Conservation (phyloP, 169 alveolate genomes). For the Eimeria tenella region DNA sequence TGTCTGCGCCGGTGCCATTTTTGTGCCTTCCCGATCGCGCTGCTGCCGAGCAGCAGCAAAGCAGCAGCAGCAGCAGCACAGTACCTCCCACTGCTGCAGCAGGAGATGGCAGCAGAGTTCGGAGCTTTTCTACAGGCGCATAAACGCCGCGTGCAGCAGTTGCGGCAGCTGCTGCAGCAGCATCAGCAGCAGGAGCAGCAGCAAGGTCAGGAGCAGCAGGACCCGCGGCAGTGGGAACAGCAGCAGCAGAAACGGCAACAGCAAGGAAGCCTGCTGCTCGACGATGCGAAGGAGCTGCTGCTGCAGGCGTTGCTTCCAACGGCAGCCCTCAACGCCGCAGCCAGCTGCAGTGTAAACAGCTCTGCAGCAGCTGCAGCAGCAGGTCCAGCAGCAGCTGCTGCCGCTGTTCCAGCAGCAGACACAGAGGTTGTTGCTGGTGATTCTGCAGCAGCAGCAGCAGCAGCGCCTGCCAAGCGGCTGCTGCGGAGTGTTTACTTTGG, state of each 20-base stretch:
- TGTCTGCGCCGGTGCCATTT: slow-evolving; percentile 57
- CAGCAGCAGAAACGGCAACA: slow-evolving; percentile 28
- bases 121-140: slow-evolving; percentile 23
- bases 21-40: slow-evolving; percentile 55
- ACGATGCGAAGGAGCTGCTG: not conserved
- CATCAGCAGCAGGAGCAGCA: slow-evolving; percentile 10
- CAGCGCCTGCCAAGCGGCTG: slow-evolving; percentile 23
- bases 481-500: slow-evolving; percentile 55
- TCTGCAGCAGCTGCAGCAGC: slow-evolving; percentile 27
- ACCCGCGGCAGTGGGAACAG: not conserved
- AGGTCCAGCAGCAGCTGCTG: not conserved
- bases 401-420: not conserved
- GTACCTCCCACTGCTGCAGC: slow-evolving; percentile 60
- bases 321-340: not conserved
- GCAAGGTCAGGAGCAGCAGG: not conserved
- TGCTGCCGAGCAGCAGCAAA: slow-evolving; percentile 43
- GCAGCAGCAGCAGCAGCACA: slow-evolving; percentile 62
- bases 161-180: slow-evolving; percentile 17
- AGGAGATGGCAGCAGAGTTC: slow-evolving; percentile 37
- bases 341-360: not conserved
- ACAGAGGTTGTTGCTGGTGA: too few species aligned
- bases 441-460: slow-evolving; percentile 30
- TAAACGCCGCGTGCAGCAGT: slow-evolving; percentile 50
- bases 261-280: not conserved
- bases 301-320: not conserved